Base-by-base conservation (phyloP, 495 filamentous ascomycete genomes). In the Neurospora sp. region DNA sequence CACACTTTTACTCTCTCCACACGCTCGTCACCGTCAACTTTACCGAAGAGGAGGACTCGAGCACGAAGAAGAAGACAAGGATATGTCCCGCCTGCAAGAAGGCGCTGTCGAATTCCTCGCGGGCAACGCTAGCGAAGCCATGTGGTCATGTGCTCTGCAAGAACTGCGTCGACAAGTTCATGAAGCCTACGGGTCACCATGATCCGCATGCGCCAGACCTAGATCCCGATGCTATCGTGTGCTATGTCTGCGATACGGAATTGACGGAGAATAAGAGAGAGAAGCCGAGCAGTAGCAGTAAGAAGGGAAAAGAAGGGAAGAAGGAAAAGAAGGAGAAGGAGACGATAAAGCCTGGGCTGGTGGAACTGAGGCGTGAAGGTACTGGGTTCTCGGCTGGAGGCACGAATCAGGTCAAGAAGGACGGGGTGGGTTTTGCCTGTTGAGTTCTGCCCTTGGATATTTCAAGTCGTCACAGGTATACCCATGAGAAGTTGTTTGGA, bases 81-180 rank as follows among this genome's bases (percentile, higher is more conserved):
- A 88, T 93, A 71, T 99, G 96, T 82, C 96, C 96, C 0, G 91
- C 91, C 70, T 99, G 96, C 82, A 91, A 92, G 76, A 97, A 95
- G 83, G 89, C 82, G 0, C 83, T 99, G 37, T 91, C 86, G 74
- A 98, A 98, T 80, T 87, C 90, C 6, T 90, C 92, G 18, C 94
- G 93, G 78, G 95, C 94, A 10, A 90, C 92, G 81, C 84, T 99
- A 12, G 92, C 94, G 3, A 96, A 94, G 81, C 94, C 94, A 0
- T 99, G 96, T 78, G 96, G 96, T 0, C 96, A 99, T 77, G 93
- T 98, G 4, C 84, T 98, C 8, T 99, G 96, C 82, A 90, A 92
- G 73, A 93, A 89, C 20, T 99, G 96, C 77, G 92, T 93, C 4
- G 88, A 89, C 59, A 93, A 96, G 77, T 97, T 99, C 80, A 93